Evolutionary conservation across 306 rosid genomes (phyloP).

Genomic region (Psophocarpus tetragonolobus): DNA sequence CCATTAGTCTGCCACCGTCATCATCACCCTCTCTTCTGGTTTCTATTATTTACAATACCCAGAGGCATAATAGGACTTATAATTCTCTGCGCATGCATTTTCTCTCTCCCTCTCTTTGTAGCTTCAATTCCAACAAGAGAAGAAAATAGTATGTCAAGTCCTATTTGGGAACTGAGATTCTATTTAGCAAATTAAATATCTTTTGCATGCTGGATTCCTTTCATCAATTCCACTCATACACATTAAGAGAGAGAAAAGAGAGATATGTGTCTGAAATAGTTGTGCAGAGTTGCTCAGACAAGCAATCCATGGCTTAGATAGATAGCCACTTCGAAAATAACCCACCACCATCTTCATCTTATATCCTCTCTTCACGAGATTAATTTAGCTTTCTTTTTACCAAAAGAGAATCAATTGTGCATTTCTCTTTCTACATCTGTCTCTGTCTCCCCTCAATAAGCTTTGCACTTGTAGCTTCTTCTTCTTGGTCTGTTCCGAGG

Average conservation of each 20-base stretch:
- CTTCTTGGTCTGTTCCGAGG: constrained; percentile 28
- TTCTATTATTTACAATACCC: constrained; percentile 34
- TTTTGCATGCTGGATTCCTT: constrained; percentile 49
- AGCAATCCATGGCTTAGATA: constrained; percentile 71
- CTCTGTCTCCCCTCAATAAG: constrained; percentile 21
- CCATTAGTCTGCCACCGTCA: constrained; percentile 48
- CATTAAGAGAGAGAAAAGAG: constrained; percentile 7
- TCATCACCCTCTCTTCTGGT: constrained; percentile 51
- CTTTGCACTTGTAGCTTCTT: background rate
- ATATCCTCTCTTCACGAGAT: constrained; percentile 52
- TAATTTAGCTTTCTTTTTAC: constrained; percentile 9
- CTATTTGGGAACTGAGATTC: constrained; percentile 35
- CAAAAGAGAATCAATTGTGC: constrained; percentile 41
- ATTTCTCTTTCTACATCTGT: constrained; percentile 44
- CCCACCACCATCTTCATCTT: constrained; percentile 40
- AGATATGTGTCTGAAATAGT: constrained; percentile 38
- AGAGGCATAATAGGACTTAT: constrained; percentile 1
- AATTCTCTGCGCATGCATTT: background rate
- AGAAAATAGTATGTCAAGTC: constrained; percentile 24
- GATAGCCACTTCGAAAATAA: constrained; percentile 72
- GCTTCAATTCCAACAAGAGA: background rate
- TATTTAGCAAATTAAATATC: constrained; percentile 32
- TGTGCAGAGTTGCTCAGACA: constrained; percentile 65
- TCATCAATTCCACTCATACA: constrained; percentile 31
- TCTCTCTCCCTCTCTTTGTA: background rate